Conservation (phyloP, 768 basidiomycete species). For the Calocera cornea region DNA sequence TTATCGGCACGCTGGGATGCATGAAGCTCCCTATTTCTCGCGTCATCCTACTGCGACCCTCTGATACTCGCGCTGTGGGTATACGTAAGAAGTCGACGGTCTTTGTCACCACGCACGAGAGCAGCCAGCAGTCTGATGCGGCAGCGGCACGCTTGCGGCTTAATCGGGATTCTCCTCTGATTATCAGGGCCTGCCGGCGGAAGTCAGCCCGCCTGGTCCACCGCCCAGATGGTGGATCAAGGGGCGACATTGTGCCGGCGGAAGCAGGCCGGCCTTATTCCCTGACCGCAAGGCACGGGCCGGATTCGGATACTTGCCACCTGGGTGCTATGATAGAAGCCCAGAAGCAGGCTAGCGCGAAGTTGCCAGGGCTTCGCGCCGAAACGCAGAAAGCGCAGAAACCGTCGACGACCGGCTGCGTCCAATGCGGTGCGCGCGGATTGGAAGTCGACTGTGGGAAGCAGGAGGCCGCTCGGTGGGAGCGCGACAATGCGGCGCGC, state of each 20-base stretch:
- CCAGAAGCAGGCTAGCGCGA: background rate
- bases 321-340: background rate
- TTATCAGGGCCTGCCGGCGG: slow-evolving; percentile 3
- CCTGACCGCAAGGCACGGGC: background rate
- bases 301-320: background rate
- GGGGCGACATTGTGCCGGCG: slow-evolving; percentile 2
- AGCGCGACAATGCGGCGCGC: background rate
- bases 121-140: no score
- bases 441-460: background rate
- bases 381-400: background rate
- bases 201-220: background rate
- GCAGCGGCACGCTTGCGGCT: background rate
- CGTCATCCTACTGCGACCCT: no score
- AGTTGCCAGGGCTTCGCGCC: background rate
- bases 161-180: background rate
- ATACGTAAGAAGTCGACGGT: no score
- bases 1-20: background rate
- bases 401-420: background rate
- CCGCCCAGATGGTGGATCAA: background rate
- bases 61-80: no score
- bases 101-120: no score
- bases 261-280: background rate
- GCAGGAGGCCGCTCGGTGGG: background rate
- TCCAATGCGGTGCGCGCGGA: background rate
- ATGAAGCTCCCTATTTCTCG: no score